Base-by-base conservation (phyloP, 306 rosid genomes). In the Malus asiatica region DNA sequence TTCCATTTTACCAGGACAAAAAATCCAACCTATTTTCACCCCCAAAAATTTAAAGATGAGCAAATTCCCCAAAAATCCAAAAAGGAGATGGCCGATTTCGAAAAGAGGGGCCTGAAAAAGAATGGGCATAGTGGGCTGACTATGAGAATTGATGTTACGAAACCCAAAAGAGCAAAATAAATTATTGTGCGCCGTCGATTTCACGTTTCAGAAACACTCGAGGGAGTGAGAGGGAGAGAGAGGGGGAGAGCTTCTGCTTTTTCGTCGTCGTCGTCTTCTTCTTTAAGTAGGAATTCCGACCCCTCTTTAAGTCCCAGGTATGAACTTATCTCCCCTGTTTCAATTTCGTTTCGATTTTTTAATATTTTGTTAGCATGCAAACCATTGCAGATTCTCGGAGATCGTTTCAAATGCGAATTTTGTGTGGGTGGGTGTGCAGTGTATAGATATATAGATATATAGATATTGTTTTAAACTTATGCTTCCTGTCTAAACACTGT, bases 271-370 rank as follows among this genome's bases (percentile, higher is more conserved):
- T 51, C 42, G 13, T 74, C 70, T 3, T 74, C 62, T 35, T 75
- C 64, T 12, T 64, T 66, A 22, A 57, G 6, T 7, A 15, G 20
- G 38, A 61, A 44, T 30, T 63, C 70, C 33, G 19, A 35, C 72
- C 53, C 53, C 25, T 35, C 61, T 32, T 67, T 42, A 53, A 67
- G 29, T 55, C 59, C 22, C 58, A 55, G 68, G 80, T 76, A 76
- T 38, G 29, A 22, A n/a, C 9, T 20, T 52, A 1, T 51, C 52
- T 75, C 27, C 44, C 22, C 30, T 8, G 3, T 68, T 33, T 75
- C 63, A 48, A 3, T 74, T n/a, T 46, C 33, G 18, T 6, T 8
- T 22, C 22, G 15, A 33, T 16, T 2, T 38, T 57, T 9, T 3
- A 4, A 4, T 35, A 20, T 23, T 27, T 14, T 25, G 40, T 25